Evolutionary conservation across 352 stramenopile genomes (phyloP), one percentile per base, ranked within the genome.

Genomic region (Phytophthora boehmeriae): DNA sequence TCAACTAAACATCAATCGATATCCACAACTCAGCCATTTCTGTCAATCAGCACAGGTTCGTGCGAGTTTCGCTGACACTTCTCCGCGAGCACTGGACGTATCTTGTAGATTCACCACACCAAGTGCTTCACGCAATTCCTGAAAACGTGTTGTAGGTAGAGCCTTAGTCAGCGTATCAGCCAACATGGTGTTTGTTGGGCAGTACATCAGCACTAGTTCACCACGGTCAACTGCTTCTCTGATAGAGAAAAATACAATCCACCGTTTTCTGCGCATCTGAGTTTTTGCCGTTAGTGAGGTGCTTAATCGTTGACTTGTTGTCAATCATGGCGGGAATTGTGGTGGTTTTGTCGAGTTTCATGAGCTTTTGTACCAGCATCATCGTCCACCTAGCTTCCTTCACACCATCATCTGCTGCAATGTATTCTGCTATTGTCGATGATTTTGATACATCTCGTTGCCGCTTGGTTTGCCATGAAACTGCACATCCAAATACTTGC

Each of bases 261-360:
- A 68, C 46, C 0, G 59, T 54, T 5, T 44, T 67, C 8, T 62
- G 45, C 1, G 59, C 35, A 5, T 53, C 36, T 0, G 44, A 62
- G 16, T n/a, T 53, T 14, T 67, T 67, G 0, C 59, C 51, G 10
- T 57, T 67, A 1, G 23, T 38, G 0, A 57, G 6, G 1, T 51
- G 22, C 23, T 46, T 47, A 8, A 67, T 58, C 1, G 38, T 57
- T 1, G 45, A 62, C 17, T 61, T 51, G 45, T 57, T 67, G 45
- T 62, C 51, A 14, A 62, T 49, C 36, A 62, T 47, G 0, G 44
- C 39, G 8, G 51, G 36, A 16, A 67, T 62, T 6, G 16, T 2
- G 3, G 19, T 14, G 0, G 1, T 14, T 11, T 6, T 5, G 8
- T 55, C 0, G 4, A 20, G 5, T 22, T 41, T 54, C n/a, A 45